Evolutionary conservation across 1,139 yeast genomes (phyloP).

Genomic region (Blastobotrys raffinosifermentans): DNA sequence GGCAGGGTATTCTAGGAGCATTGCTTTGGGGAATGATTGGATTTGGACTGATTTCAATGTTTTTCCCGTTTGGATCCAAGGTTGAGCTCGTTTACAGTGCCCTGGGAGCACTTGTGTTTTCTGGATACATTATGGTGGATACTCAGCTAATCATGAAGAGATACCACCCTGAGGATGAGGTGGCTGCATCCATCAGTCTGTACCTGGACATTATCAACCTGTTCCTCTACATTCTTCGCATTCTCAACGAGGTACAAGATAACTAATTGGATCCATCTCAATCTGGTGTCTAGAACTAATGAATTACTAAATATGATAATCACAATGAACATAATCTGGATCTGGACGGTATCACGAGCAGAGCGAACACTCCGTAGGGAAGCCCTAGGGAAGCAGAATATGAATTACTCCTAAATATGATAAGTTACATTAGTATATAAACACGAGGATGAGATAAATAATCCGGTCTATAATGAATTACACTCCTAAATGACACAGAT

Average conservation of each 20-base stretch:
- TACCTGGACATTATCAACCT: constrained; percentile 79
- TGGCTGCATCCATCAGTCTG: constrained; percentile 68
- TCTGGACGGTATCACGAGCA: too few species aligned
- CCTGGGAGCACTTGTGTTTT: constrained; percentile 68
- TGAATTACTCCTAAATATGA: too few species aligned
- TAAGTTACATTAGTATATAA: too few species aligned
- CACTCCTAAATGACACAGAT: too few species aligned
- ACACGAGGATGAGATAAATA: too few species aligned
- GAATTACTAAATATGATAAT: too few species aligned
- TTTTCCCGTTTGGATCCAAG: constrained; percentile 54
- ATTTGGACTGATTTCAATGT: constrained; percentile 61
- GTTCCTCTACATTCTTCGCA: constrained; percentile 68
- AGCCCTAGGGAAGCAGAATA: too few species aligned
- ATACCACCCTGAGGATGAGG: constrained; percentile 79
- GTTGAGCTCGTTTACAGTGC: constrained; percentile 62
- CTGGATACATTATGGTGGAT: constrained; percentile 69
- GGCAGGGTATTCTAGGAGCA: constrained; percentile 60
- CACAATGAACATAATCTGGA: too few species aligned
- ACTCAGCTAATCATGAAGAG: constrained; percentile 78
- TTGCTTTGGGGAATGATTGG: constrained; percentile 67
- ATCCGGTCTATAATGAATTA: too few species aligned
- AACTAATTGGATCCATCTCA: too few species aligned
- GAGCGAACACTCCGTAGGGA: too few species aligned
- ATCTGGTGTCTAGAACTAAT: too few species aligned
- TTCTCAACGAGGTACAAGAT: constrained; percentile 49